Percentiles rank a stretch among this genome's conserved stretches.
Conservation (phyloP, 2,329 filamentous ascomycete genomes). For the Microdochium trichocladiopsis region DNA sequence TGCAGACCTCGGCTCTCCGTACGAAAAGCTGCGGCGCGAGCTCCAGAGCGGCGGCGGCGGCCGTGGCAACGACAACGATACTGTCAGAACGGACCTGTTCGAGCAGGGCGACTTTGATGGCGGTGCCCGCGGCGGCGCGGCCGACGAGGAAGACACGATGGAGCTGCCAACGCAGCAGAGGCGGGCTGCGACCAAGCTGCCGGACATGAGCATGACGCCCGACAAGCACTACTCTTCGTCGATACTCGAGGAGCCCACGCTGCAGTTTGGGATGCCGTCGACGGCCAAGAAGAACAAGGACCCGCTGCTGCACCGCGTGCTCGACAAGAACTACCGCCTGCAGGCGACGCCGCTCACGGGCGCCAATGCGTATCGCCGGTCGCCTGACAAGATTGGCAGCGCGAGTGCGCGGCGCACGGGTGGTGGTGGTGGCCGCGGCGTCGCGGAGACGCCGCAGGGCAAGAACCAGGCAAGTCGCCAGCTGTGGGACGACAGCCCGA, state of each 20-base stretch:
- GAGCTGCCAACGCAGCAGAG: slow-evolving; percentile 43
- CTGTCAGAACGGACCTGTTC: slow-evolving; percentile 1
- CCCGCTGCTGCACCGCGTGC: slow-evolving; percentile 79
- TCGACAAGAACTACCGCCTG: slow-evolving; percentile 92
- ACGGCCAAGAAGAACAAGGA: slow-evolving; percentile 46
- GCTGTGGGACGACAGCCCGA: slow-evolving; percentile 50
- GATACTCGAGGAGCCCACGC: slow-evolving; percentile 35
- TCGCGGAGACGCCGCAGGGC: slow-evolving; percentile 10
- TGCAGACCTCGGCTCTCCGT: slow-evolving; percentile 67
- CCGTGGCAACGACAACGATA: slow-evolving; percentile 22
- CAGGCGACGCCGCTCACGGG: slow-evolving; percentile 76
- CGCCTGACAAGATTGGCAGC: slow-evolving; percentile 29
- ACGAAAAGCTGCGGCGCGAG: slow-evolving; percentile 65
- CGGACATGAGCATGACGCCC: slow-evolving; percentile 58
- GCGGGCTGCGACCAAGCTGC: slow-evolving; percentile 46
- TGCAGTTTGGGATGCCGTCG: slow-evolving; percentile 11
- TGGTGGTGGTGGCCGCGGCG: slow-evolving; percentile 18
- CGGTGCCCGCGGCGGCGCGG: slow-evolving; percentile 24
- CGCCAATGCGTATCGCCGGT: slow-evolving; percentile 27
- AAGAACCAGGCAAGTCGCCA: slow-evolving; percentile 24
- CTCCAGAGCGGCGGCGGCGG: slow-evolving; percentile 39
- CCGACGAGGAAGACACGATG: slow-evolving; percentile 29
- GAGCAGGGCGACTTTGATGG: slow-evolving; percentile 21
- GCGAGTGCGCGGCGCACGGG: slow-evolving; percentile 9
- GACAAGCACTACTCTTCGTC: slow-evolving; percentile 33